Evolutionary conservation across 257 asterid species (phyloP).

Genomic region (Nemophila menziesii): DNA sequence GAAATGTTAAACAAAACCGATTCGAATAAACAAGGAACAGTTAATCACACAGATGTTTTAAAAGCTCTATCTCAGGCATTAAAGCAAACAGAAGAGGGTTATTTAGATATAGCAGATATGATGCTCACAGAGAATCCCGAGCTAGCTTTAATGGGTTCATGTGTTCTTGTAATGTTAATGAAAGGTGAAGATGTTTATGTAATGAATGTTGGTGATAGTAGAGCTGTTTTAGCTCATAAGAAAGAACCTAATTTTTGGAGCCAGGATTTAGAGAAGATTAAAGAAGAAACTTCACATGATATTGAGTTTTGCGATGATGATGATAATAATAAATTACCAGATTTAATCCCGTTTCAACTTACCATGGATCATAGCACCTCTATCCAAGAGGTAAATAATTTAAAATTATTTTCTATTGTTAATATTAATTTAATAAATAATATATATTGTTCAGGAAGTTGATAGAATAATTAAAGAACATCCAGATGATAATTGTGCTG

Average conservation of each 20-base stretch:
- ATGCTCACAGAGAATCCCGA: constrained; percentile 88
- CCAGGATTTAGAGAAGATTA: constrained; percentile 88
- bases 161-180: constrained; percentile 92
- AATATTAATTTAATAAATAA: constrained; percentile 7
- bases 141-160: constrained; percentile 90
- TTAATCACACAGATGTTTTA: constrained; percentile 61
- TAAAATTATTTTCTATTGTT: constrained; percentile 5
- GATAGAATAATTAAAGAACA: constrained; percentile 62
- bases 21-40: constrained; percentile 21
- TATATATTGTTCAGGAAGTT: constrained; percentile 49
- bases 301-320: constrained; percentile 60
- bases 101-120: constrained; percentile 66
- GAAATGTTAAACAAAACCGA: constrained; percentile 38
- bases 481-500: constrained; percentile 63
- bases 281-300: constrained; percentile 71
- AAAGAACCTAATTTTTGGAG: constrained; percentile 91
- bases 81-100: constrained; percentile 71
- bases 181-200: constrained; percentile 85
- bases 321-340: constrained; percentile 19
- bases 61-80: constrained; percentile 69
- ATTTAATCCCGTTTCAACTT: constrained; percentile 65
- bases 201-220: constrained; percentile 96
- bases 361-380: constrained; percentile 86
- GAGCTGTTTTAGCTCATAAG: constrained; percentile 70
- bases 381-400: constrained; percentile 57